Evolutionary conservation across 176 grass and related monocot species (phyloP).

Genomic region (Hordeum vulgare): DNA sequence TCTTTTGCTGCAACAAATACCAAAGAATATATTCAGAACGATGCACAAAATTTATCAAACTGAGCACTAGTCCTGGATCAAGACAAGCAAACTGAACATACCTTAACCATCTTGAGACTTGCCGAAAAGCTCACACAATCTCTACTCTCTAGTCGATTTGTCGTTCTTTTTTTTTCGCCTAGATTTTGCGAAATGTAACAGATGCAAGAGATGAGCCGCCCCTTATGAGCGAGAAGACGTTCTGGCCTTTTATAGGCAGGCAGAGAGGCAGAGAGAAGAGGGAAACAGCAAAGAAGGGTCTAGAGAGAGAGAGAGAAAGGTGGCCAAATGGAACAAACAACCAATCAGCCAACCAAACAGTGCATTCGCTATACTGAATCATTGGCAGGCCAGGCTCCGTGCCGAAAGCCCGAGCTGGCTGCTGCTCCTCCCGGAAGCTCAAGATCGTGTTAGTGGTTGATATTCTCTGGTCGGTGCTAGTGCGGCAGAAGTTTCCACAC

Average conservation of each 20-base stretch:
- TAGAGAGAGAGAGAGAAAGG: not conserved
- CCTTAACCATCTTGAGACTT: constrained; percentile 37
- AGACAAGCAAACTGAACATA: not conserved
- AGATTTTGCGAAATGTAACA: not conserved
- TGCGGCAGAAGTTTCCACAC: constrained; percentile 31
- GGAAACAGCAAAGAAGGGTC: constrained; percentile 34
- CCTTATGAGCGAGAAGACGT: constrained; percentile 7
- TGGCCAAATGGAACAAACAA: constrained; percentile 12
- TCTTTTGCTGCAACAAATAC: constrained; percentile 58
- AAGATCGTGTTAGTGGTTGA: constrained; percentile 26
- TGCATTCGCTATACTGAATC: not conserved
- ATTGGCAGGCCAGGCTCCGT: not conserved
- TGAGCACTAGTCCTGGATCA: not conserved
- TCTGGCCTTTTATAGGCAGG: constrained; percentile 26
- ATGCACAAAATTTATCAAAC: not conserved
- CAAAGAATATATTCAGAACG: not conserved
- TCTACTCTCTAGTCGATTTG: no score
- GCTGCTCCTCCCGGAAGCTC: not conserved
- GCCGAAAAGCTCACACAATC: not conserved
- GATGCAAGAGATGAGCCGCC: not conserved
- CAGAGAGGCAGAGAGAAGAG: not conserved
- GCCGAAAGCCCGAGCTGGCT: constrained; percentile 1
- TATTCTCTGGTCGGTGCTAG: constrained; percentile 25
- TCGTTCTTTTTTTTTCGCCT: no score
- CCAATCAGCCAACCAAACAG: constrained; percentile 2